phyloP scores from a whole-genome alignment of 805 yeast genomes.

The Brettanomyces nanus region DNA sequence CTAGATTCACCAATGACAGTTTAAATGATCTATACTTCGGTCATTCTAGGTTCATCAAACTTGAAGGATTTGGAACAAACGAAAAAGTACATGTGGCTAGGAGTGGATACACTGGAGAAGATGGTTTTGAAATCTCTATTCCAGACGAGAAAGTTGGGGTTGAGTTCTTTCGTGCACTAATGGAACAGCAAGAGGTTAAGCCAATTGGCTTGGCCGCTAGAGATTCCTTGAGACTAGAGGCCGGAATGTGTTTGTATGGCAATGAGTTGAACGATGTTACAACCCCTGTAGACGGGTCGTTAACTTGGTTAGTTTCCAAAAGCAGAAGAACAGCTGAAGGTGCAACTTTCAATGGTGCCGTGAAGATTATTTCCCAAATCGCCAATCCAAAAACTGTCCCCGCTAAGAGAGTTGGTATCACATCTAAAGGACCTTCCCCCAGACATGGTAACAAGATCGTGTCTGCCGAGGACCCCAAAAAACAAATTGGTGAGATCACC shows the following conservation, averaged over 20 bases:
- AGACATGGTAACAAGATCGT: slow-evolving; percentile 68
- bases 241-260: slow-evolving; percentile 97
- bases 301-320: slow-evolving; percentile 87
- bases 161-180: slow-evolving; percentile 52
- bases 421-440: slow-evolving; percentile 84
- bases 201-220: slow-evolving; percentile 98
- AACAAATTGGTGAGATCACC: slow-evolving; percentile 44
- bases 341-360: slow-evolving; percentile 70
- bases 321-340: slow-evolving; percentile 49
- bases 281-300: slow-evolving; percentile 84
- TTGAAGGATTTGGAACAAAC: slow-evolving; percentile 33
- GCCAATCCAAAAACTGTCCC: slow-evolving; percentile 48
- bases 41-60: slow-evolving; percentile 40
- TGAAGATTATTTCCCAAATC: slow-evolving; percentile 61
- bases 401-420: slow-evolving; percentile 67
- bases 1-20: slow-evolving; percentile 51
- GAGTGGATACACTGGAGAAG: slow-evolving; percentile 98
- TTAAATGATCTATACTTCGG: slow-evolving; percentile 69
- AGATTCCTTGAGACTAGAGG: slow-evolving; percentile 90
- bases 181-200: slow-evolving; percentile 48
- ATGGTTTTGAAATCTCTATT: slow-evolving; percentile 89
- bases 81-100: slow-evolving; percentile 70
- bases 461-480: slow-evolving; percentile 40
- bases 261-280: slow-evolving; percentile 73
- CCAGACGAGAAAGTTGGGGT: slow-evolving; percentile 46